Conservation (phyloP, 176 grass and related monocot species). For the Olyra latifolia region DNA sequence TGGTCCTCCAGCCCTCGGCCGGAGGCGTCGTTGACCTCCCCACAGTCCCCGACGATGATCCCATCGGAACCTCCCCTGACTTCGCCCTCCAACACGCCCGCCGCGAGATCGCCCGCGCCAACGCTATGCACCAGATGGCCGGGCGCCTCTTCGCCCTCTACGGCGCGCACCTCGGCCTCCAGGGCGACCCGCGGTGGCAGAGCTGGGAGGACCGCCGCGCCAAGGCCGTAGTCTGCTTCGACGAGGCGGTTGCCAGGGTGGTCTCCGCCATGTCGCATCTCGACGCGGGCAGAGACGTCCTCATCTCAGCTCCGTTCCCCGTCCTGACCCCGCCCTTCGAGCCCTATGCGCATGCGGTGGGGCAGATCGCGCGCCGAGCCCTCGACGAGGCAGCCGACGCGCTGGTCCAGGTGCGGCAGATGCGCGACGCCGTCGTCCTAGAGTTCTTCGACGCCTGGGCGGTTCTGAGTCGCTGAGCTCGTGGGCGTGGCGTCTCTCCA, state of each 20-base stretch:
- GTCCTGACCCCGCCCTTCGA: too few relatives aligned
- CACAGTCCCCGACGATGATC: too few relatives aligned
- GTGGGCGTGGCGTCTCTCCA: too few relatives aligned
- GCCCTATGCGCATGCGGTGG: background rate
- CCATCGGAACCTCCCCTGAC: too few relatives aligned
- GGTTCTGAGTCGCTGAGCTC: background rate
- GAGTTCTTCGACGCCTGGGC: background rate
- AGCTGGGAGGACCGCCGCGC: background rate
- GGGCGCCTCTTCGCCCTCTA: background rate
- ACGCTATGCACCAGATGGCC: background rate
- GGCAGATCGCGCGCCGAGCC: background rate
- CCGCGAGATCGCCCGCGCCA: background rate
- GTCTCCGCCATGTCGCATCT: background rate
- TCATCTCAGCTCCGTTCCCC: background rate
- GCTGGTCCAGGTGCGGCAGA: background rate
- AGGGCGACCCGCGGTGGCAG: background rate
- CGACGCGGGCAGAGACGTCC: background rate
- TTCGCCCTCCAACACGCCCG: background rate
- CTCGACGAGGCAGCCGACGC: background rate
- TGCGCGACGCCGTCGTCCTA: background rate
- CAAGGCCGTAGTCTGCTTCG: too few relatives aligned
- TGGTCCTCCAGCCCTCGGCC: too few relatives aligned
- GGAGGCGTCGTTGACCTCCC: too few relatives aligned
- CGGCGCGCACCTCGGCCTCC: background rate
- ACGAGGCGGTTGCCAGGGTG: background rate